Conservation (phyloP, 306 rosid species). For the Lathyrus oleraceus region DNA sequence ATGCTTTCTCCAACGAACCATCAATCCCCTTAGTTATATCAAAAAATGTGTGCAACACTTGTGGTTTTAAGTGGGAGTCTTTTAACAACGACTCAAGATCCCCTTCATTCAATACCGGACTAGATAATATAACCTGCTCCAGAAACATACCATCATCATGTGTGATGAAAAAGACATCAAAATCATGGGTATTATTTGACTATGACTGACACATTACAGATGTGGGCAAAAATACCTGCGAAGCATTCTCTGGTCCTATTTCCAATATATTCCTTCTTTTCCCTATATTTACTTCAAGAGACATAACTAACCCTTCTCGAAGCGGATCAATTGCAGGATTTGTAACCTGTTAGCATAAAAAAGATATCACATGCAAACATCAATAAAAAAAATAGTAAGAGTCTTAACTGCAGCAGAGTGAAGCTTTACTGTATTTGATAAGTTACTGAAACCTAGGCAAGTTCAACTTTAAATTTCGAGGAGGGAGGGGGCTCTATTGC, state of each 20-base stretch:
- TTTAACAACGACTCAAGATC: slow-evolving; percentile 85
- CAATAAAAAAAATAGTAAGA: neutral
- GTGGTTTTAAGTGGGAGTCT: slow-evolving; percentile 72
- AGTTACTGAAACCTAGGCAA: slow-evolving; percentile 6
- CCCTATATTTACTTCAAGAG: slow-evolving; percentile 97
- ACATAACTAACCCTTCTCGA: slow-evolving; percentile 98
- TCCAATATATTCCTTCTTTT: slow-evolving; percentile 85
- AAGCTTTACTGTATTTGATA: slow-evolving; percentile 1
- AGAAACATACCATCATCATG: slow-evolving; percentile 35
- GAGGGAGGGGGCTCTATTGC: no score
- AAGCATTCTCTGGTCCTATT: slow-evolving; percentile 93
- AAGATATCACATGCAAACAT: slow-evolving; percentile 7
- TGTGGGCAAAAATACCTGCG: slow-evolving; percentile 64
- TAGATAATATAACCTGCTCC: slow-evolving; percentile 81
- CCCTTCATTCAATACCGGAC: slow-evolving; percentile 93
- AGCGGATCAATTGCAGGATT: slow-evolving; percentile 99
- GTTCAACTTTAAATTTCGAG: neutral
- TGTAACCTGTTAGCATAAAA: slow-evolving; percentile 64
- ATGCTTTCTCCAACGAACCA: slow-evolving; percentile 82
- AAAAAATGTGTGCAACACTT: slow-evolving; percentile 78
- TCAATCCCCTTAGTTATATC: slow-evolving; percentile 91
- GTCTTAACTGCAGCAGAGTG: neutral
- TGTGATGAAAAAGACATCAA: slow-evolving; percentile 30
- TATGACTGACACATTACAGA: slow-evolving; percentile 8
- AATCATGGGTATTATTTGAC: slow-evolving; percentile 9